Evolutionary conservation across 805 yeast species (phyloP).

Genomic region (Lachancea sp.): DNA sequence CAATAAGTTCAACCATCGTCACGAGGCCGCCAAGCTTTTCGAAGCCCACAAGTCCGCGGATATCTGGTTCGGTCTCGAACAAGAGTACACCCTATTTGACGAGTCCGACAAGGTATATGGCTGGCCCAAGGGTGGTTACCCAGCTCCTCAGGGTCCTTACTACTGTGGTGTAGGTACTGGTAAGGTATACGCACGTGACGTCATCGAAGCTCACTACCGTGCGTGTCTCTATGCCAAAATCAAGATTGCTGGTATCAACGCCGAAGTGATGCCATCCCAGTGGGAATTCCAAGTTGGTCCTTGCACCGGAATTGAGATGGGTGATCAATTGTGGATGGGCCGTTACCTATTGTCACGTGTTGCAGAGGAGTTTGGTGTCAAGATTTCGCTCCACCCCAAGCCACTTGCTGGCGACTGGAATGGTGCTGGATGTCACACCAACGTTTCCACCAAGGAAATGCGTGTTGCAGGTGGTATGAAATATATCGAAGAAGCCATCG

Average conservation of each 20-base stretch:
- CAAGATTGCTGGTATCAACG: slow-evolving; percentile 91
- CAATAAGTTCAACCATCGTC: slow-evolving; percentile 97
- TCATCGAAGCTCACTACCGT: slow-evolving; percentile 97
- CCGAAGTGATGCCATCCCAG: slow-evolving; percentile 99
- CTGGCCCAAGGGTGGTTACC: slow-evolving; percentile 99
- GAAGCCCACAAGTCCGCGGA: slow-evolving; percentile 77
- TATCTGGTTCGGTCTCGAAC: slow-evolving; percentile 98
- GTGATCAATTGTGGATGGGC: slow-evolving; percentile 95
- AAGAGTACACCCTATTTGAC: slow-evolving; percentile 96
- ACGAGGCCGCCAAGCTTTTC: slow-evolving; percentile 92
- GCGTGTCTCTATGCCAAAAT: slow-evolving; percentile 94
- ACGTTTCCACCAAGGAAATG: slow-evolving; percentile 89
- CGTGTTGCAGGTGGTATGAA: slow-evolving; percentile 96
- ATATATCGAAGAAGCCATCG: slow-evolving; percentile 84
- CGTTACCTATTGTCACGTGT: slow-evolving; percentile 89
- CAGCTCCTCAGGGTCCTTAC: slow-evolving; percentile 99
- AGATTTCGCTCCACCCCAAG: slow-evolving; percentile 98
- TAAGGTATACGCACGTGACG: slow-evolving; percentile 95
- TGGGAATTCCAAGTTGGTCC: slow-evolving; percentile 99
- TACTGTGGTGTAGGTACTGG: slow-evolving; percentile 99
- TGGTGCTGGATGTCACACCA: slow-evolving; percentile 99
- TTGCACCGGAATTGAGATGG: slow-evolving; percentile 91
- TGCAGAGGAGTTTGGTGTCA: slow-evolving; percentile 98
- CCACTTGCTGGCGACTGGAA: slow-evolving; percentile 99
- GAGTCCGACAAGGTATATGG: slow-evolving; percentile 86